A percentile compares a stretch with the other conserved stretches of the same genome.
Conservation (phyloP, 192 early-diverging fungal species). For the Gryganskiella cystojenkinii region DNA sequence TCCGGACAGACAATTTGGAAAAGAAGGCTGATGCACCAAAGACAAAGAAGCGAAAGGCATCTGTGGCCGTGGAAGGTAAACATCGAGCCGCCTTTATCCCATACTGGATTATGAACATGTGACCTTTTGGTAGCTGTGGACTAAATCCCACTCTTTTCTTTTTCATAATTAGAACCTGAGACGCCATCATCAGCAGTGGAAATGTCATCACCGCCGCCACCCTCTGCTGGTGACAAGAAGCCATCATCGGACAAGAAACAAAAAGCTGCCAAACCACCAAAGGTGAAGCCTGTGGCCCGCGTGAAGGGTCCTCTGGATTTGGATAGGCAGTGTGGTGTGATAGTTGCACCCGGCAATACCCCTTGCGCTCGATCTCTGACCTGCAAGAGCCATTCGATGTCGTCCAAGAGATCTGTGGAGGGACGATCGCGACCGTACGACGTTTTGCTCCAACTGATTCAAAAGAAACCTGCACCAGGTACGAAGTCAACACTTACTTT, state of each 20-base stretch:
- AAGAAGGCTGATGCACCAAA: slow-evolving; percentile 36
- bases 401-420: slow-evolving; percentile 82
- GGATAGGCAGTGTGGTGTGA: slow-evolving; percentile 93
- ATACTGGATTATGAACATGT: background rate
- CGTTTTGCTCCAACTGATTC: slow-evolving; percentile 75
- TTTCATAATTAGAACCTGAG: slow-evolving; percentile 19
- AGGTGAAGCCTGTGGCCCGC: slow-evolving; percentile 59
- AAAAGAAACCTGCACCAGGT: slow-evolving; percentile 82
- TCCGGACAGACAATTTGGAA: slow-evolving; percentile 34
- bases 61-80: slow-evolving; percentile 29
- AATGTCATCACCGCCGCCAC: slow-evolving; percentile 52
- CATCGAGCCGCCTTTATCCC: too few species aligned
- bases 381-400: slow-evolving; percentile 96
- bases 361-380: slow-evolving; percentile 91
- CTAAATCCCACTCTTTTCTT: too few species aligned
- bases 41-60: slow-evolving; percentile 46
- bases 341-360: slow-evolving; percentile 61
- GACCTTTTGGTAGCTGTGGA: too few species aligned
- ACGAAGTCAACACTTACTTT: too few species aligned
- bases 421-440: slow-evolving; percentile 91
- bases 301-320: slow-evolving; percentile 83
- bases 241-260: slow-evolving; percentile 60
- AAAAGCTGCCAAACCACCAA: slow-evolving; percentile 66
- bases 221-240: slow-evolving; percentile 26
- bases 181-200: slow-evolving; percentile 30